Conservation (phyloP, 768 basidiomycete genomes). For the Tulasnella sp. region DNA sequence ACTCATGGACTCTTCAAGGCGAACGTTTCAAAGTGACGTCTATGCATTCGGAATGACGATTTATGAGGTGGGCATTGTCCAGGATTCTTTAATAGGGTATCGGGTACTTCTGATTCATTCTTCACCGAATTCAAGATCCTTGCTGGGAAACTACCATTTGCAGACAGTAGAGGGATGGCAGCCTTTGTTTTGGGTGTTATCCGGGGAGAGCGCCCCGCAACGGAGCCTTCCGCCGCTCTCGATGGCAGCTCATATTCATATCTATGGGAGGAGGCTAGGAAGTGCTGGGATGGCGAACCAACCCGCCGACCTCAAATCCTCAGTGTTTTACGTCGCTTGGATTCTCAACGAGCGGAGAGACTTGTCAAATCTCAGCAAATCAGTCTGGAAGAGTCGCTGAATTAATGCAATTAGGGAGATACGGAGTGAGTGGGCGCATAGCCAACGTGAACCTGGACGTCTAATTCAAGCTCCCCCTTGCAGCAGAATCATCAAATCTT, state of each 20-base stretch:
- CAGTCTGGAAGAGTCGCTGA: background rate
- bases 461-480: too few species aligned
- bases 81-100: too few species aligned
- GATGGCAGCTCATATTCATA: background rate
- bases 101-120: background rate
- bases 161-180: background rate
- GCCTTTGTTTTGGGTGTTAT: background rate
- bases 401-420: background rate
- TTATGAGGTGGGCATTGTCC: background rate
- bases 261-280: slow-evolving; percentile 1
- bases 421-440: too few species aligned
- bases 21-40: background rate
- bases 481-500: too few species aligned
- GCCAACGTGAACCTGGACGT: too few species aligned
- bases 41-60: background rate
- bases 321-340: background rate
- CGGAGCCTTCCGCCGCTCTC: background rate
- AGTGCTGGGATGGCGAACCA: slow-evolving; percentile 4
- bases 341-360: background rate
- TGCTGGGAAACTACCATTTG: background rate
- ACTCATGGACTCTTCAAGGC: background rate
- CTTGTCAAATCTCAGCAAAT: background rate
- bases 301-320: background rate
- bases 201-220: background rate
- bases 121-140: background rate